These are phyloP conservation scores for Aspergillus asperescens DNA, from an alignment of 495 filamentous ascomycete genomes.

Conservation along the genomic window DNA sequence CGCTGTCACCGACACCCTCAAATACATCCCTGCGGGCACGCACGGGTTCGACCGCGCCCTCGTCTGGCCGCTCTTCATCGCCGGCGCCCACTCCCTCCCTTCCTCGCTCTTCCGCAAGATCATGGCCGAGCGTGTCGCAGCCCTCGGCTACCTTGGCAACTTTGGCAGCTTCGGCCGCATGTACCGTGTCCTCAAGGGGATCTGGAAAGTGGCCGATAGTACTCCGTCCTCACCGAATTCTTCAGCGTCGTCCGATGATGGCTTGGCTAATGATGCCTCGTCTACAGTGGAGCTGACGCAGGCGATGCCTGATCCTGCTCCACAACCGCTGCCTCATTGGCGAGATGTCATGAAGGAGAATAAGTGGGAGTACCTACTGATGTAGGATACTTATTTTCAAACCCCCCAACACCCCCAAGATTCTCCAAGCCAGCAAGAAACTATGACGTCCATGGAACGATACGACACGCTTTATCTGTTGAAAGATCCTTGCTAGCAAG, in stretches of 20 bases:
- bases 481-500: no score
- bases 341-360: slow-evolving; percentile 86
- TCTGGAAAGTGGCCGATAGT: slow-evolving; percentile 70
- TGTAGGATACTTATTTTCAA: slow-evolving; percentile 41
- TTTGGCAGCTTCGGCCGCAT: slow-evolving; percentile 84
- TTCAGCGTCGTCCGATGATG: slow-evolving; percentile 24
- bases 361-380: slow-evolving; percentile 83
- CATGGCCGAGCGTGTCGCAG: slow-evolving; percentile 62
- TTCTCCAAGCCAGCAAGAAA: no score
- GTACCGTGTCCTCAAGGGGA: slow-evolving; percentile 66
- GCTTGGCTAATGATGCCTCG: no score
- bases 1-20: slow-evolving; percentile 60
- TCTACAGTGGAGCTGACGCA: background rate
- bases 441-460: no score
- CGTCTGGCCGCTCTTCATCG: slow-evolving; percentile 85
- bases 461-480: no score
- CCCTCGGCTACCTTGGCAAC: slow-evolving; percentile 68
- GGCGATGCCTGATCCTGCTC: background rate
- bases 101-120: slow-evolving; percentile 65
- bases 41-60: slow-evolving; percentile 86
- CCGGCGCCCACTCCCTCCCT: slow-evolving; percentile 65
- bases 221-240: background rate
- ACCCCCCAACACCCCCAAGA: background rate
- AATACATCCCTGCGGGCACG: slow-evolving; percentile 72
- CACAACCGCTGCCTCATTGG: slow-evolving; percentile 63